Percentiles rank a stretch among this genome's conserved stretches.
phyloP scores from a whole-genome alignment of 441 rosid genomes.

The Macaranga tanarius region DNA sequence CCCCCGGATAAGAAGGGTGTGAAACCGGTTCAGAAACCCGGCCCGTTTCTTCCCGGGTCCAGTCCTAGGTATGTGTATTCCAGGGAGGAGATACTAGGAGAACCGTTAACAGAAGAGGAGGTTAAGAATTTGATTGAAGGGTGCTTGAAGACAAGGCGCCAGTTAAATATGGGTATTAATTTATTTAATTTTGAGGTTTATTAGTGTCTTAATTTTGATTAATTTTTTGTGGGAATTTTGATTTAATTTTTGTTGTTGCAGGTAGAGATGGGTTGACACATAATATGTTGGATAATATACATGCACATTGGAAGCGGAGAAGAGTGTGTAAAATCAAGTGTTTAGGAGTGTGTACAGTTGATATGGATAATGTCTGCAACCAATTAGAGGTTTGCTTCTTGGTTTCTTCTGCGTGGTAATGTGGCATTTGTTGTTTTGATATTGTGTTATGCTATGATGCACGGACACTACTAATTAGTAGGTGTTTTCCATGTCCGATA shows the following conservation, averaged over 20 bases:
- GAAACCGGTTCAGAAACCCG: slow-evolving; percentile 83
- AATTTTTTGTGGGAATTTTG: not conserved
- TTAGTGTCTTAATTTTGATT: too few relatives aligned
- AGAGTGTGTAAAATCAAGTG: slow-evolving; percentile 91
- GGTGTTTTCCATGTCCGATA: too few relatives aligned
- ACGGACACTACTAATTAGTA: too few relatives aligned
- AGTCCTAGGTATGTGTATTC: slow-evolving; percentile 74
- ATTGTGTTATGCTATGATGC: too few relatives aligned
- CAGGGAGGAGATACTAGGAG: slow-evolving; percentile 84
- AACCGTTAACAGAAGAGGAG: slow-evolving; percentile 74
- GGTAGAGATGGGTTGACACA: slow-evolving; percentile 98
- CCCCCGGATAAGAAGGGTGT: slow-evolving; percentile 69
- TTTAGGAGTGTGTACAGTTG: slow-evolving; percentile 91
- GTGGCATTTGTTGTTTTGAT: too few relatives aligned
- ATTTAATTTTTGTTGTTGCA: slow-evolving; percentile 27
- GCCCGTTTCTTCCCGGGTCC: slow-evolving; percentile 70
- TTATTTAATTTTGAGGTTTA: not conserved
- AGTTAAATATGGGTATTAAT: slow-evolving; percentile 76
- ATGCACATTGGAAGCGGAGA: slow-evolving; percentile 82
- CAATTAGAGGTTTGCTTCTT: slow-evolving; percentile 65
- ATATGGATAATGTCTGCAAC: slow-evolving; percentile 87
- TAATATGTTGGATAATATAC: slow-evolving; percentile 93
- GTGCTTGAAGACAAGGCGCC: slow-evolving; percentile 61
- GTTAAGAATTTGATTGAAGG: slow-evolving; percentile 56
- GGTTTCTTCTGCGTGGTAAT: not conserved